Evolutionary conservation across 495 filamentous ascomycete species (phyloP).

Genomic region (Hypoxylon subgilvum): DNA sequence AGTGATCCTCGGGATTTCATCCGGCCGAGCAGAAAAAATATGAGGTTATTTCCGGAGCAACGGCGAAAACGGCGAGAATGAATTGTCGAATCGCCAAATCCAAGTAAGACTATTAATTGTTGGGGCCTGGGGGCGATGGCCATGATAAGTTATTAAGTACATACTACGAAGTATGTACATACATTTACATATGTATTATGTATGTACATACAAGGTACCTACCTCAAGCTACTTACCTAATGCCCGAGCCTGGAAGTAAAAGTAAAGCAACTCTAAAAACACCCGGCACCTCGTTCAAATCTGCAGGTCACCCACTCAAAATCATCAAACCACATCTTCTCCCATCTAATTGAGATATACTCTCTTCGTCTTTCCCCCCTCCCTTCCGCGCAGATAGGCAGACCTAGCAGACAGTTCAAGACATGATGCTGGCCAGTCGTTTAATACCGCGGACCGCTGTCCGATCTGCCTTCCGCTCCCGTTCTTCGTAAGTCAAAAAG

Average conservation of each 20-base stretch:
- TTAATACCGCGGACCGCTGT: slow-evolving; percentile 70
- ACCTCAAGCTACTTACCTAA: too few relatives aligned
- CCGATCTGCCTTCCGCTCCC: slow-evolving; percentile 66
- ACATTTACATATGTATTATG: too few relatives aligned
- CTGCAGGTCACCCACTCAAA: too few relatives aligned
- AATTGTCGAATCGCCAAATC: slow-evolving; percentile 10
- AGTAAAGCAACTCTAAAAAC: slow-evolving; percentile 20
- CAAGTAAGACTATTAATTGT: slow-evolving; percentile 13
- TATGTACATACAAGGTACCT: neutral
- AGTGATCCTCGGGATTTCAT: neutral
- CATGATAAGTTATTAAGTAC: too few relatives aligned
- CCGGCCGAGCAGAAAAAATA: neutral
- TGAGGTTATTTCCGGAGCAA: slow-evolving; percentile 19
- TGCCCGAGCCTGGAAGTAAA: slow-evolving; percentile 34
- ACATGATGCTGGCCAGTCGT: slow-evolving; percentile 72
- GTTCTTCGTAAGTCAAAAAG: slow-evolving; percentile 54
- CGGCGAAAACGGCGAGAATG: slow-evolving; percentile 22
- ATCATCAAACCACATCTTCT: neutral
- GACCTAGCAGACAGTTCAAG: slow-evolving; percentile 1
- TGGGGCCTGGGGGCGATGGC: too few relatives aligned
- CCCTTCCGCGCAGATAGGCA: slow-evolving; percentile 25
- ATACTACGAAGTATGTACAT: too few relatives aligned
- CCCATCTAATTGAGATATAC: slow-evolving; percentile 32
- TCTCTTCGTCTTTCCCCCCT: slow-evolving; percentile 37
- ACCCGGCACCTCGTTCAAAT: slow-evolving; percentile 8